phyloP scores from a whole-genome alignment of 2,329 filamentous ascomycete species.

The Sarocladiaceae sp. region DNA sequence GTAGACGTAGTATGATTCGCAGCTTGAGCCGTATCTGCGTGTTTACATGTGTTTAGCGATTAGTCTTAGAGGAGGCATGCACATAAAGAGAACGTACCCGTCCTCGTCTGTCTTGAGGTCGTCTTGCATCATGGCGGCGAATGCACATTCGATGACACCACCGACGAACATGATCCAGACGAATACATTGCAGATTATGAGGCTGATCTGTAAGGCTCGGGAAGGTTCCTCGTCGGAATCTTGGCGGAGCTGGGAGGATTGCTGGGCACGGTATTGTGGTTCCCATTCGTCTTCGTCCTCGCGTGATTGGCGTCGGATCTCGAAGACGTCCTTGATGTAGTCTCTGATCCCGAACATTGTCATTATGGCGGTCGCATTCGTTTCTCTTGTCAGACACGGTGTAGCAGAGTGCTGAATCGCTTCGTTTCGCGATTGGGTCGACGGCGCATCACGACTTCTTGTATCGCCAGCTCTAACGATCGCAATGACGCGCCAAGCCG shows the following conservation, averaged over 20 bases:
- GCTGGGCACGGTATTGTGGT: no score
- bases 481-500: neutral
- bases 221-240: no score
- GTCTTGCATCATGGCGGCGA: slow-evolving; percentile 5
- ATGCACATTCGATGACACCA: neutral
- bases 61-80: neutral
- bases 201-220: neutral
- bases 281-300: neutral
- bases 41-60: neutral
- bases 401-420: neutral
- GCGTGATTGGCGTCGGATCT: neutral
- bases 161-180: slow-evolving; percentile 2
- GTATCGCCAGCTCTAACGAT: no score
- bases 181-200: neutral
- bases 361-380: neutral
- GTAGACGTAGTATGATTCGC: neutral
- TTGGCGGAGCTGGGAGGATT: no score
- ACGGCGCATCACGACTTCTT: no score
- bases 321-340: neutral
- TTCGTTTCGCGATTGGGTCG: no score
- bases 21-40: neutral
- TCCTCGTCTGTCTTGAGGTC: slow-evolving; percentile 1
- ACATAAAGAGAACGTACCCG: no score
- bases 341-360: slow-evolving; percentile 1
- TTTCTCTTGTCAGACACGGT: neutral